Conservation (phyloP, 345 rosid genomes). For the Sisymbrium altissimum region DNA sequence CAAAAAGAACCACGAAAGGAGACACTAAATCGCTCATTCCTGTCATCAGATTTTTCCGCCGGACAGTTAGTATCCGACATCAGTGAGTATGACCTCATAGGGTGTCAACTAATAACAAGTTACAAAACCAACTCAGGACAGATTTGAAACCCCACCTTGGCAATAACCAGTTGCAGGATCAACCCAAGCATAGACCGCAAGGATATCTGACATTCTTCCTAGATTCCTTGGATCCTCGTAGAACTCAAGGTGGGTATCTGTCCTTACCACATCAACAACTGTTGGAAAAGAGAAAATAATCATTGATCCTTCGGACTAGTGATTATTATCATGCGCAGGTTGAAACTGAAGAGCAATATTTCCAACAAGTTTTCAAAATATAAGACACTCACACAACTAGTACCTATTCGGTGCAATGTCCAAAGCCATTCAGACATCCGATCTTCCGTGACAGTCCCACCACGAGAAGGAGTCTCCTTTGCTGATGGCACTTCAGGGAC, state of each 20-base stretch:
- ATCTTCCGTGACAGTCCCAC: slow-evolving; percentile 40
- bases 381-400: background rate
- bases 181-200: slow-evolving; percentile 87
- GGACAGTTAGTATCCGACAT: background rate
- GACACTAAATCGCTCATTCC: slow-evolving; percentile 88
- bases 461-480: slow-evolving; percentile 37
- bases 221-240: slow-evolving; percentile 60
- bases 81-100: background rate
- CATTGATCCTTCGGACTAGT: background rate
- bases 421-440: slow-evolving; percentile 76
- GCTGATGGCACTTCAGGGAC: slow-evolving; percentile 42
- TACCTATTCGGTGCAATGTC: slow-evolving; percentile 79
- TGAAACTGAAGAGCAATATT: background rate
- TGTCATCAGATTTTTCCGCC: slow-evolving; percentile 33
- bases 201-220: slow-evolving; percentile 84
- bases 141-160: slow-evolving; percentile 65
- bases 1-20: slow-evolving; percentile 73
- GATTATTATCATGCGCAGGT: slow-evolving; percentile 2
- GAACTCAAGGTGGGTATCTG: slow-evolving; percentile 77
- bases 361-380: background rate
- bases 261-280: slow-evolving; percentile 87
- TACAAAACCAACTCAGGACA: background rate
- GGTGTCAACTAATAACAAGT: background rate
- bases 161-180: slow-evolving; percentile 88
- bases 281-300: slow-evolving; percentile 22